These are phyloP conservation scores for Sporothrix pallida DNA, from an alignment of 2,329 filamentous ascomycete genomes.

Conservation along the genomic window DNA sequence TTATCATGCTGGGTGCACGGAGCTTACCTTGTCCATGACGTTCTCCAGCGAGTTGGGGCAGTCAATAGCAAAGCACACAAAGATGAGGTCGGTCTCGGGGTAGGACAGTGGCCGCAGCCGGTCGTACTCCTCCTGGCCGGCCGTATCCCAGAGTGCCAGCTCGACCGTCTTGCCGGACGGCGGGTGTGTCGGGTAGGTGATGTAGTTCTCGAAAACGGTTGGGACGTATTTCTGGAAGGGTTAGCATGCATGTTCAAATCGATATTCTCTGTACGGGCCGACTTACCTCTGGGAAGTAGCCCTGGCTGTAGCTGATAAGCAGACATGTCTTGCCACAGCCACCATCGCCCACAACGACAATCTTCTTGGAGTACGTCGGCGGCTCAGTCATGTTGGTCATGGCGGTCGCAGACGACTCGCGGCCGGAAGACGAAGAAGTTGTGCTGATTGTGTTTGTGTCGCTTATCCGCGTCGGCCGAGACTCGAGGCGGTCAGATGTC, in stretches of 20 bases:
- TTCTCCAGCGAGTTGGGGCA: conserved; percentile 98
- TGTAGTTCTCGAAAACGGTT: conserved; percentile 99
- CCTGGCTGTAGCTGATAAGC: conserved; percentile 97
- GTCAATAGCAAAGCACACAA: conserved; percentile 99
- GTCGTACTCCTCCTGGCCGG: conserved; percentile 98
- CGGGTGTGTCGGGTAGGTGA: conserved; percentile 91
- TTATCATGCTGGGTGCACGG: neutral
- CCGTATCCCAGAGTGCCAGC: conserved; percentile 96
- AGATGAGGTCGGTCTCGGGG: conserved; percentile 95
- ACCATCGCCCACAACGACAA: conserved; percentile 96
- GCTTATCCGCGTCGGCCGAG: conserved; percentile 70
- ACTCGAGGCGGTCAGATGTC: conserved; percentile 51
- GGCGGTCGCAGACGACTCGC: conserved; percentile 80
- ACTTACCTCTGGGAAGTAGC: conserved; percentile 94
- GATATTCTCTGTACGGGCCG: neutral
- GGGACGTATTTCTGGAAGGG: conserved; percentile 91
- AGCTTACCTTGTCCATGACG: conserved; percentile 92
- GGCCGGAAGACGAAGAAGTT: conserved; percentile 74
- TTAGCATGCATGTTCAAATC: conserved; percentile 17
- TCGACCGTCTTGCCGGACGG: conserved; percentile 92
- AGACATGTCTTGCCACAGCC: conserved; percentile 99
- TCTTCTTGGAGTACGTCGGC: conserved; percentile 96
- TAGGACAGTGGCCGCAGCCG: conserved; percentile 93
- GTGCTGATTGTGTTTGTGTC: conserved; percentile 89
- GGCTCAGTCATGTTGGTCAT: conserved; percentile 72